Conservation (phyloP, 139 green algal species). For the Eudorina sp. region DNA sequence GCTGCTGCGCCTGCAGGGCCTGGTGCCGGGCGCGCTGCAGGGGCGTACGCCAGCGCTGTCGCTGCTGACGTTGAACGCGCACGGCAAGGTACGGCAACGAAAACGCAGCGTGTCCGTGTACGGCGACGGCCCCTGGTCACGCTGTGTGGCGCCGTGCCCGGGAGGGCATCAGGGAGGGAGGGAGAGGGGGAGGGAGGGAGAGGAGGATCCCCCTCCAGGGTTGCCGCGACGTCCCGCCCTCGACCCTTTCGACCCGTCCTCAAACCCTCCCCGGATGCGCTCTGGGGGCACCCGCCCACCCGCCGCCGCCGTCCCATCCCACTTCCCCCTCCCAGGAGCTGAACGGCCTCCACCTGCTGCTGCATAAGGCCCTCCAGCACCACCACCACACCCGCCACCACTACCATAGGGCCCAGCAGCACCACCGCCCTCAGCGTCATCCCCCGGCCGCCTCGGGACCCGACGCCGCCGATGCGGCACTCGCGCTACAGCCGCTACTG, state of each 20-base stretch:
- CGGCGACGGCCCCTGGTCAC: too few relatives aligned
- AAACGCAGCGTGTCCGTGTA: too few relatives aligned
- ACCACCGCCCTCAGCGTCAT: not conserved
- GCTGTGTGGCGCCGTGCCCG: too few relatives aligned
- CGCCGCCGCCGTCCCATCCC: too few relatives aligned
- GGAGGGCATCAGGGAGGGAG: too few relatives aligned
- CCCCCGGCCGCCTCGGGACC: not conserved
- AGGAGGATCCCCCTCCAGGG: too few relatives aligned
- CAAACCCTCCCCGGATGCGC: too few relatives aligned
- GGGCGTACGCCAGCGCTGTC: not conserved
- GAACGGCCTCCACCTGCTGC: constrained; percentile 2
- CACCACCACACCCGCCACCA: not conserved
- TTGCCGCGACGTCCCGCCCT: too few relatives aligned
- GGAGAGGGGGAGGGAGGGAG: too few relatives aligned
- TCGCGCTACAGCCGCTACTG: constrained; percentile 45
- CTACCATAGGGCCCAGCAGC: not conserved
- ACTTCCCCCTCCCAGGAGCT: constrained; percentile 23
- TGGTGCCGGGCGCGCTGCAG: constrained; percentile 1
- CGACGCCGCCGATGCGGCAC: not conserved
- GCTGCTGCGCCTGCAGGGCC: constrained; percentile 41
- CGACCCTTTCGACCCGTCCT: too few relatives aligned
- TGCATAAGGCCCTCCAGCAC: constrained; percentile 25
- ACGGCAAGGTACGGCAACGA: constrained; percentile 32
- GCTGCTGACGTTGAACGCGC: constrained; percentile 23
- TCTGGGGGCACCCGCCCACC: too few relatives aligned